Conservation (phyloP, 129 eudicot genomes). For the Mikania micrantha region DNA sequence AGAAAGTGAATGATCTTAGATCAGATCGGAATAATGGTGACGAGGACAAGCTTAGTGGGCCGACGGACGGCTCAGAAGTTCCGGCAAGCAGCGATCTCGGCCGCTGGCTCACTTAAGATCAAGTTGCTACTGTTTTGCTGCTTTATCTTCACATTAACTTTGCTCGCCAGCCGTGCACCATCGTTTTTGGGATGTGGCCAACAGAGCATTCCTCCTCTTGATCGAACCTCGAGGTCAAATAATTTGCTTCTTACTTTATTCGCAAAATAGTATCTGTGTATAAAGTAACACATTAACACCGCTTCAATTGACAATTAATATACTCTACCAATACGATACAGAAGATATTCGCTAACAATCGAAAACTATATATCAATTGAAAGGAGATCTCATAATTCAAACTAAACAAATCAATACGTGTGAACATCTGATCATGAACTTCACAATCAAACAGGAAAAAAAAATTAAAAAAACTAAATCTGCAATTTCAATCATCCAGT, state of each 20-base stretch:
- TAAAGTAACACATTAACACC: too few species aligned
- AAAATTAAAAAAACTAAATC: not conserved
- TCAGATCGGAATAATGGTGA: constrained; percentile 17
- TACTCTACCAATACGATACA: too few species aligned
- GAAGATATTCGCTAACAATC: too few species aligned
- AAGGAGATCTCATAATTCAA: not conserved
- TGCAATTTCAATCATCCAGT: not conserved
- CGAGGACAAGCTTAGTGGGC: constrained; percentile 44
- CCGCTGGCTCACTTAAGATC: constrained; percentile 56
- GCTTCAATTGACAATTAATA: too few species aligned
- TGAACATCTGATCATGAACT: not conserved
- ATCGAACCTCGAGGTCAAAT: constrained; percentile 41
- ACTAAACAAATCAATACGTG: not conserved
- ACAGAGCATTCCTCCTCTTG: constrained; percentile 20
- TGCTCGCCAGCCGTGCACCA: constrained; percentile 41
- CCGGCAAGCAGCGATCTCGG: constrained; percentile 48
- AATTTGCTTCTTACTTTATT: not conserved
- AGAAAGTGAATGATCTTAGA: constrained; percentile 9
- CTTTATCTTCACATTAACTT: constrained; percentile 37
- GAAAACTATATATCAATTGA: not conserved
- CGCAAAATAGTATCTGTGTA: too few species aligned
- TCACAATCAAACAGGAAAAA: not conserved
- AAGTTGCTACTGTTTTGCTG: constrained; percentile 54
- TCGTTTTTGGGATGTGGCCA: constrained; percentile 54
- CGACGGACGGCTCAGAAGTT: constrained; percentile 58